phyloP scores from a whole-genome alignment of 148 eudicot species.

The Silene latifolia region DNA sequence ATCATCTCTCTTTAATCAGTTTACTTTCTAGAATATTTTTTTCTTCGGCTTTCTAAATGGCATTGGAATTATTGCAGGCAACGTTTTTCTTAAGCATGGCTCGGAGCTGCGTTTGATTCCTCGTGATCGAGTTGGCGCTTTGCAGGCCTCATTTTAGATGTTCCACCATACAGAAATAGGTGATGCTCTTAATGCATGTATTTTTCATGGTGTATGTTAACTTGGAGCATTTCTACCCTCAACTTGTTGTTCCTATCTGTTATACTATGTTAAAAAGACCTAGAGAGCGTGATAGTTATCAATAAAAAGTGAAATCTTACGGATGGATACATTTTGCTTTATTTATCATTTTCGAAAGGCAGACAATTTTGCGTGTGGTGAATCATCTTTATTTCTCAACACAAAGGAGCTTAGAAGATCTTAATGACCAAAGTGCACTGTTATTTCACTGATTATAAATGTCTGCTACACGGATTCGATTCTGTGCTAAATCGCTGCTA shows the following conservation, averaged over 20 bases:
- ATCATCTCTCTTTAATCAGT: not conserved
- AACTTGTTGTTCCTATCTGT: not conserved
- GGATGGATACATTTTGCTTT: not conserved
- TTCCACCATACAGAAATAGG: constrained; percentile 9
- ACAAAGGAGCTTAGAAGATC: too few relatives aligned
- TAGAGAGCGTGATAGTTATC: not conserved
- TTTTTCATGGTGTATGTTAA: constrained; percentile 7
- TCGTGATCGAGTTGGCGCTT: constrained; percentile 89
- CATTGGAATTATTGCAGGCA: constrained; percentile 49
- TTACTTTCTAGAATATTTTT: too few relatives aligned
- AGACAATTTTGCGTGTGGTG: too few relatives aligned
- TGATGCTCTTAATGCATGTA: constrained; percentile 8
- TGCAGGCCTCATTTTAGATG: constrained; percentile 2
- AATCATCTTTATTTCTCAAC: too few relatives aligned
- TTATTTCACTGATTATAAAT: too few relatives aligned
- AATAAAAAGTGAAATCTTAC: constrained; percentile 7
- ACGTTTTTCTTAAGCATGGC: constrained; percentile 94
- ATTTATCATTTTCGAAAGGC: too few relatives aligned
- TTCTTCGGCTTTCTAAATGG: not conserved
- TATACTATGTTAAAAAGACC: constrained; percentile 2
- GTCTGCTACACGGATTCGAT: too few relatives aligned
- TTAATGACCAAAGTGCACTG: too few relatives aligned
- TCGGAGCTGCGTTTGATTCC: constrained; percentile 94
- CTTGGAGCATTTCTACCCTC: constrained; percentile 13
- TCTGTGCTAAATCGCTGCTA: too few relatives aligned